Evolutionary conservation across 139 green algal species (phyloP), one percentile per base, ranked within the genome.

Genomic region (Tetraselmis striata): DNA sequence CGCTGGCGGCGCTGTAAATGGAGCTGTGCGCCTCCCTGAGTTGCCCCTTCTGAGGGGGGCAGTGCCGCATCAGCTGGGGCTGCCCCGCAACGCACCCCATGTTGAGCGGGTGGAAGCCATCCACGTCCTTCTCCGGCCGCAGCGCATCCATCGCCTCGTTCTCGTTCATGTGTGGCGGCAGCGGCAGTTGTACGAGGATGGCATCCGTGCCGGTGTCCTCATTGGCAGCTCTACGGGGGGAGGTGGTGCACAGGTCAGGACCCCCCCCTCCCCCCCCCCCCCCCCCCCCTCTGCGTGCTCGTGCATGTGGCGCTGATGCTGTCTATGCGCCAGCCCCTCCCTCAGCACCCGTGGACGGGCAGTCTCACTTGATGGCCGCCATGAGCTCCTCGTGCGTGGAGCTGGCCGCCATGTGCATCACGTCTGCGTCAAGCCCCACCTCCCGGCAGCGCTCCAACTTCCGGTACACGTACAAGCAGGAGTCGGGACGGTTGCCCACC

Each of bases 91-190:
- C 82, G 59, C 67, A 90, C 82, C 92, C 93, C 78, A 98, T 98
- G 87, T 98, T 98, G 29, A 93, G 32, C 0, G 95, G 94, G 85
- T 98, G 95, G 85, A 98, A 98, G 75, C 95, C 95, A 82, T 98
- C 95, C 28, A 98, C 95, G 80, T 98, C 95, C 86, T 98, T 98
- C 2, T 93, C 87, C n/a, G 97, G 83, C 80, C 84, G 89, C 82
- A 99, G 94, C 30, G 90, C 91, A 81, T 96, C 92, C 77, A 96
- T 85, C 26, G 97, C 87, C 27, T 82, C 75, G 80, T 93, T 32
- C 77, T 79, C 76, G 75, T 58, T 74, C 1, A 90, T 67, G 83
- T 30, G 78, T 79, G 67, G 89, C 76, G 76, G 76, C 2, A 79
- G 76, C 31, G 83, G 83, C 82, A 92, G 87, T 84, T 67, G 45